Percentiles rank a stretch among this genome's conserved stretches.
These are phyloP conservation scores for Nicotiana tabacum DNA, from an alignment of 257 asterid species.

Conservation along the genomic window DNA sequence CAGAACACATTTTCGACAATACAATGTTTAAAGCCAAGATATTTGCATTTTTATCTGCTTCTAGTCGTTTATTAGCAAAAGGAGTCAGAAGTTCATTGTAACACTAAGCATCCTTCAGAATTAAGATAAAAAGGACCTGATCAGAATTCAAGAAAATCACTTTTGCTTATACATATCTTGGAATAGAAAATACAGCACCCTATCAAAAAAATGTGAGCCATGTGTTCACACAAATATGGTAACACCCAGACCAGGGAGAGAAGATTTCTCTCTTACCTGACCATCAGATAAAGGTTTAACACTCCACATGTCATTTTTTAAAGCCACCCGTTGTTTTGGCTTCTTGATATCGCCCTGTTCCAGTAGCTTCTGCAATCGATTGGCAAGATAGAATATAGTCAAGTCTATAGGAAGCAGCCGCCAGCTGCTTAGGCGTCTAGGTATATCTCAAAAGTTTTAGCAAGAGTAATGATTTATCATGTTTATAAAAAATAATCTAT, in stretches of 20 bases:
- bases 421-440: neutral
- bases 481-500: neutral
- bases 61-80: neutral
- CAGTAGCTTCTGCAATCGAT: conserved; percentile 79
- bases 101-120: neutral
- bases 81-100: neutral
- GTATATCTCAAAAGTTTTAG: neutral
- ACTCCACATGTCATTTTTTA: conserved; percentile 89
- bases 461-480: neutral
- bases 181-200: neutral
- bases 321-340: conserved; percentile 75
- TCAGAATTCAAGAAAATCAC: neutral
- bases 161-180: neutral
- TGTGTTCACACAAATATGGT: neutral
- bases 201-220: neutral
- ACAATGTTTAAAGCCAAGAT: neutral
- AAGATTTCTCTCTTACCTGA: conserved; percentile 49
- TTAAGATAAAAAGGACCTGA: neutral
- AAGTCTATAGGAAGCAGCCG: neutral
- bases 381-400: conserved; percentile 15
- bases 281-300: conserved; percentile 88
- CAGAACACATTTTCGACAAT: neutral
- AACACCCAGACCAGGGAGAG: neutral
- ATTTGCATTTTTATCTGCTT: neutral
- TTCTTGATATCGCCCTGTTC: conserved; percentile 60